These are phyloP conservation scores for Tephrocybe sp. DNA, from an alignment of 768 basidiomycete genomes.

Conservation along the genomic window DNA sequence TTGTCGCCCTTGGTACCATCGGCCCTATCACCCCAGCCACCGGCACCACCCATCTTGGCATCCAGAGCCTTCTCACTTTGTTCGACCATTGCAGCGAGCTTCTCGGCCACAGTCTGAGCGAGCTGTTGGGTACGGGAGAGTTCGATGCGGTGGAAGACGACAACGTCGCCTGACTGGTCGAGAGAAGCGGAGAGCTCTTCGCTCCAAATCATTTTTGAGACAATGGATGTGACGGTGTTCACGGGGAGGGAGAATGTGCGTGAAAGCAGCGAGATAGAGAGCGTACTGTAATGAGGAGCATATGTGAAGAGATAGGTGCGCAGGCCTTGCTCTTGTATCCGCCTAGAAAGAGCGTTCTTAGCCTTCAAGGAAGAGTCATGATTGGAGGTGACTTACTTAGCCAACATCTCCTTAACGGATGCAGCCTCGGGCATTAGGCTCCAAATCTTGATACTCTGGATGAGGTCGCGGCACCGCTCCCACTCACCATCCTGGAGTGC, in stretches of 20 bases:
- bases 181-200: slow-evolving; percentile 92
- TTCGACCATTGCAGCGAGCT: slow-evolving; percentile 81
- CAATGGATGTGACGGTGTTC: slow-evolving; percentile 81
- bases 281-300: slow-evolving; percentile 86
- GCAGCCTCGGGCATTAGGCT: slow-evolving; percentile 88
- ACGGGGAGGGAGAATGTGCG: slow-evolving; percentile 83
- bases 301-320: slow-evolving; percentile 98
- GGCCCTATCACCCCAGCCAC: slow-evolving; percentile 63
- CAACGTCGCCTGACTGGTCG: slow-evolving; percentile 85
- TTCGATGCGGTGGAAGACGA: slow-evolving; percentile 93
- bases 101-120: slow-evolving; percentile 86
- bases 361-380: slow-evolving; percentile 1
- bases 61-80: slow-evolving; percentile 91
- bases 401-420: slow-evolving; percentile 91
- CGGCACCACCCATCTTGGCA: slow-evolving; percentile 68
- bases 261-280: slow-evolving; percentile 85
- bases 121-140: slow-evolving; percentile 85
- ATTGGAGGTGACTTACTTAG: slow-evolving; percentile 55
- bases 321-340: slow-evolving; percentile 97
- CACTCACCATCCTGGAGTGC: slow-evolving; percentile 96
- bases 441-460: slow-evolving; percentile 98
- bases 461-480: slow-evolving; percentile 91
- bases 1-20: slow-evolving; percentile 77
- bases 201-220: slow-evolving; percentile 98
- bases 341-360: slow-evolving; percentile 43